Base-by-base conservation (phyloP, 192 early-diverging fungal genomes). In the Diversispora epigaea region DNA sequence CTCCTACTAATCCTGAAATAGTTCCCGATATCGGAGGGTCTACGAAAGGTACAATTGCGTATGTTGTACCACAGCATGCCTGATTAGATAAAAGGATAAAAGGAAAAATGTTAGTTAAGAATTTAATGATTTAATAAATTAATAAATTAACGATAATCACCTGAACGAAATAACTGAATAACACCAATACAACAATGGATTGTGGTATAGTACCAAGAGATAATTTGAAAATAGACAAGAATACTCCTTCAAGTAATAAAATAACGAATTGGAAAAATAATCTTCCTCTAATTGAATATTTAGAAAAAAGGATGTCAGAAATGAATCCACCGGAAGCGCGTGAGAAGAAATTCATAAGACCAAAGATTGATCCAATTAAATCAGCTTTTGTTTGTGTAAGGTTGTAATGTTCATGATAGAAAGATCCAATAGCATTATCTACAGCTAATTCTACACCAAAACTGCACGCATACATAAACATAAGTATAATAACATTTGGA, bases 361-460 rank as follows among this genome's bases (percentile, higher is more conserved):
- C 90, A 82, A 91, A 91, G 52, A 88, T 71, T 32, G 87, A 82
- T 21, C 81, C 89, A 61, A 89, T 68, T 83, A 61, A 76, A 85
- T 89, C 8, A 82, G 85, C 85, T 25, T 72, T 79, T 1, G 73
- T 77, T 49, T 84, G 78, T 22, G 66, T 63, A 43, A 88, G 76
- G 0, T 70, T 50, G 58, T 87, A 91, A 21, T 80, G 77, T 2
- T 19, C 63, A 17, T 76, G 57, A 55, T 87, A 86, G 49, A 86
- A 89, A n/a, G 58, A 64, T 7, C 79, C 84, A 41, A 91, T 79
- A 61, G 84, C 80, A 46, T 80, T 82, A 77, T 91, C 89, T 10
- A 91, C 78, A 15, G 86, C 79, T 39, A 91, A 76, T 79, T 91
- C 89, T 6, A 88, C 80, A 32, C 89, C 89, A 77, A 91, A 91